Percentiles rank a stretch among this genome's conserved stretches.
Conservation (phyloP, 306 rosid genomes). For the Vachellia pachyceras region DNA sequence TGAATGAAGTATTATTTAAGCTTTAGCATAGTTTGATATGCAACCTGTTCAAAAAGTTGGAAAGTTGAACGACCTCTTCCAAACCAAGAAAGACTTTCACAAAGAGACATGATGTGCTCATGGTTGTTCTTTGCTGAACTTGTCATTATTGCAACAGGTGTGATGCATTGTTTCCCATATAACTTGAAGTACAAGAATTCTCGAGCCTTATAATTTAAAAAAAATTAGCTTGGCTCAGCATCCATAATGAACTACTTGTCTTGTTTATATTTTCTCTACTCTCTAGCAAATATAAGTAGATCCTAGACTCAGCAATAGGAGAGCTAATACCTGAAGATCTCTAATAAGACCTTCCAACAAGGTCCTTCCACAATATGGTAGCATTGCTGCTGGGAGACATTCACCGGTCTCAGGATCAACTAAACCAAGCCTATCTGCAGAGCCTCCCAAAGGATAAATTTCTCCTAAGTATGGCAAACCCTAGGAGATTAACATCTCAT, state of each 20-base stretch:
- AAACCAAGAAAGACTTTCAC: slow-evolving; percentile 89
- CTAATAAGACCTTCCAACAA: slow-evolving; percentile 95
- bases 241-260: slow-evolving; percentile 26
- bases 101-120: slow-evolving; percentile 64
- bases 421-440: slow-evolving; percentile 94
- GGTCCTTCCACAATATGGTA: slow-evolving; percentile 93
- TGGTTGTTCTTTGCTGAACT: slow-evolving; percentile 97
- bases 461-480: slow-evolving; percentile 98
- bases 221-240: slow-evolving; percentile 29
- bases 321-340: slow-evolving; percentile 93
- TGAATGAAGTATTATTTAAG: slow-evolving; percentile 27
- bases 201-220: slow-evolving; percentile 77
- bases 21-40: slow-evolving; percentile 35
- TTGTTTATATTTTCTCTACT: slow-evolving; percentile 16
- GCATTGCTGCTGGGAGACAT: slow-evolving; percentile 98
- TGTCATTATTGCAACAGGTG: slow-evolving; percentile 98
- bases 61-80: slow-evolving; percentile 96
- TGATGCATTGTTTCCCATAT: slow-evolving; percentile 81
- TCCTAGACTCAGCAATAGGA: slow-evolving; percentile 35
- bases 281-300: slow-evolving; percentile 27
- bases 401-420: slow-evolving; percentile 89
- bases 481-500: slow-evolving; percentile 64
- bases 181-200: slow-evolving; percentile 94
- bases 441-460: slow-evolving; percentile 97
- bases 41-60: slow-evolving; percentile 96